Percentiles rank a stretch among this genome's conserved stretches.
These are phyloP conservation scores for Phaeomoniella chlamydospora DNA, from an alignment of 2,329 filamentous ascomycete species.

Conservation along the genomic window DNA sequence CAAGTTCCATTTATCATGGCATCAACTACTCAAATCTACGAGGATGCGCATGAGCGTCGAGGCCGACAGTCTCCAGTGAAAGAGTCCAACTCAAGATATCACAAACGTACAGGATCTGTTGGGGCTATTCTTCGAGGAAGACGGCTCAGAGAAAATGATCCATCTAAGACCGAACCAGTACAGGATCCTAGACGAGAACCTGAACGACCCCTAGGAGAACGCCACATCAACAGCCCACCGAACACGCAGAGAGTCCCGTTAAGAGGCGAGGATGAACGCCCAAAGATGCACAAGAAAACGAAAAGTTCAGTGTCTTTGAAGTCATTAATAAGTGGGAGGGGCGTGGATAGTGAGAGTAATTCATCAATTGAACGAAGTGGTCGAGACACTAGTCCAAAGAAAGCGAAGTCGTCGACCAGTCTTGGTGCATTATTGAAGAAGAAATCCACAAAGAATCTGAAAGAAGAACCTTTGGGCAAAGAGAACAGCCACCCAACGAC, in stretches of 20 bases:
- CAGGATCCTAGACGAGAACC: constrained; percentile 1
- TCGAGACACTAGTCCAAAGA: constrained; percentile 39
- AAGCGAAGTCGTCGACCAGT: constrained; percentile 72
- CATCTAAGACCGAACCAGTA: constrained; percentile 3
- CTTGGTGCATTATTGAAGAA: constrained; percentile 63
- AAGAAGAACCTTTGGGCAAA: constrained; percentile 52
- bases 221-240: constrained; percentile 14
- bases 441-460: constrained; percentile 57
- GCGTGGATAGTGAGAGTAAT: constrained; percentile 22
- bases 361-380: constrained; percentile 16
- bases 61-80: constrained; percentile 4
- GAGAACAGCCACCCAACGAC: constrained; percentile 43
- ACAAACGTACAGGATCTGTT: constrained; percentile 8
- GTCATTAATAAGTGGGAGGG: constrained; percentile 14
- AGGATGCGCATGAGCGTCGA: constrained; percentile 5
- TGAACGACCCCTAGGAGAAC: constrained; percentile 10
- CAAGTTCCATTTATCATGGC: no score
- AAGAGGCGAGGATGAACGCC: constrained; percentile 7
- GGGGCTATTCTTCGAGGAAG: constrained; percentile 8
- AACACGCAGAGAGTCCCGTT: constrained; percentile 9
- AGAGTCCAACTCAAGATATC: constrained; percentile 6
- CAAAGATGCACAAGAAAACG: constrained; percentile 11
- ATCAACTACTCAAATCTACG: constrained; percentile 10
- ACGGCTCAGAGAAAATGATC: constrained; percentile 7
- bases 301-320: constrained; percentile 13